phyloP scores from a whole-genome alignment of 2,329 filamentous ascomycete species.

The Nemania bipapillata region DNA sequence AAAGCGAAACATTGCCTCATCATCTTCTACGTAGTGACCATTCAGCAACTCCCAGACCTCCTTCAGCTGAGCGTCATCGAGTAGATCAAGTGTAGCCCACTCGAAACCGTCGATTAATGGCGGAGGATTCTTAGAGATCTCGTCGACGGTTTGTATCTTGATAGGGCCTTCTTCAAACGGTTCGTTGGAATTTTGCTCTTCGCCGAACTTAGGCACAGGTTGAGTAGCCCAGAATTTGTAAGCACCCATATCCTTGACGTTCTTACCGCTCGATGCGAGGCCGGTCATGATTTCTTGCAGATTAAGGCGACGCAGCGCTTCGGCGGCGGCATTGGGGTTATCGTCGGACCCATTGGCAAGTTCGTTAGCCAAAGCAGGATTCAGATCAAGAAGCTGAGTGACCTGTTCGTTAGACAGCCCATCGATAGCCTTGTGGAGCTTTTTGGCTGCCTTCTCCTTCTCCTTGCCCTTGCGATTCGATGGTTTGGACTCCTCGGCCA shows the following conservation, averaged over 20 bases:
- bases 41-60: slow-evolving; percentile 93
- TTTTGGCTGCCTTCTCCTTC: slow-evolving; percentile 64
- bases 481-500: slow-evolving; percentile 70
- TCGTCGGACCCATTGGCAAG: slow-evolving; percentile 54
- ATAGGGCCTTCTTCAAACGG: slow-evolving; percentile 81
- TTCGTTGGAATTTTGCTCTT: slow-evolving; percentile 62
- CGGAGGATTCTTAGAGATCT: slow-evolving; percentile 80
- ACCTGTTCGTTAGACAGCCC: slow-evolving; percentile 67
- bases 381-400: slow-evolving; percentile 74
- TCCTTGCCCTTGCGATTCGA: slow-evolving; percentile 62
- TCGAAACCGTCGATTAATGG: slow-evolving; percentile 85
- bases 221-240: slow-evolving; percentile 99
- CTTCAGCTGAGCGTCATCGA: slow-evolving; percentile 78
- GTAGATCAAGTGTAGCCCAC: slow-evolving; percentile 91
- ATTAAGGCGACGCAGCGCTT: slow-evolving; percentile 70
- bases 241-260: slow-evolving; percentile 92
- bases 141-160: slow-evolving; percentile 78
- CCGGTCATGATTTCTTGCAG: slow-evolving; percentile 79
- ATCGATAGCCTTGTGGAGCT: slow-evolving; percentile 62
- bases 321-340: slow-evolving; percentile 54
- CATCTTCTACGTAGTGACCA: slow-evolving; percentile 96
- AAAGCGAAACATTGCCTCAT: slow-evolving; percentile 96
- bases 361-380: slow-evolving; percentile 76
- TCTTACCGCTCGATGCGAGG: slow-evolving; percentile 81
- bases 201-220: slow-evolving; percentile 86